These are phyloP conservation scores for Hyphopichia fennica DNA, from an alignment of 1,139 yeast species.

Conservation along the genomic window DNA sequence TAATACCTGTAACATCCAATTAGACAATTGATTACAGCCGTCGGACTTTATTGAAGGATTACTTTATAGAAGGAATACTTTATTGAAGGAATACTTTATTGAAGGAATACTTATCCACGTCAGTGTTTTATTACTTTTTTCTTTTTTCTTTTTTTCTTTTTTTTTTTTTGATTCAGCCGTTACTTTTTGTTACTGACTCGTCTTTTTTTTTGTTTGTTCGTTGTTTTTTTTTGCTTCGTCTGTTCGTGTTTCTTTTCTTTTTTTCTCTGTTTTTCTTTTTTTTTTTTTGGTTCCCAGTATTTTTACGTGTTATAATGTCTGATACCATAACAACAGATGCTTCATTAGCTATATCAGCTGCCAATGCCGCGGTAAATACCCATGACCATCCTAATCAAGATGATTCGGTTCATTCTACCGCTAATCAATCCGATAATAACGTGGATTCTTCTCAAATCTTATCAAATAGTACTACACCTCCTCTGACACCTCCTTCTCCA, in stretches of 20 bases:
- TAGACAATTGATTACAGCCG: no score
- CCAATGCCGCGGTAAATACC: constrained; percentile 2
- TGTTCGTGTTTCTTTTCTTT: neutral
- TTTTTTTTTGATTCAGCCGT: neutral
- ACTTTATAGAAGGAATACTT: no score
- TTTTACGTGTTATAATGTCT: neutral
- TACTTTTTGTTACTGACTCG: neutral
- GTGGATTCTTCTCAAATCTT: neutral
- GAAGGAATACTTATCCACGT: no score
- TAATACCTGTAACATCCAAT: no score
- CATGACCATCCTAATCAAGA: neutral
- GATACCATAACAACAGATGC: neutral
- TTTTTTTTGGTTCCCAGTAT: neutral
- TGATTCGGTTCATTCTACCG: neutral
- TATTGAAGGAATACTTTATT: no score
- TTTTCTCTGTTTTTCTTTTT: neutral
- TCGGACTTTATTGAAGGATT: no score
- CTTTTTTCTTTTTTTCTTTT: neutral
- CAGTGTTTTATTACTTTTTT: no score
- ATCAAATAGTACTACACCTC: constrained; percentile 4
- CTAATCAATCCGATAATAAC: neutral
- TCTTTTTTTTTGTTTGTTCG: neutral
- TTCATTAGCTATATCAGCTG: constrained; percentile 15
- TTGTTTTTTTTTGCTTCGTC: neutral
- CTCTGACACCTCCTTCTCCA: constrained; percentile 4